Evolutionary conservation across 2,329 filamentous ascomycete genomes (phyloP), one percentile per base, ranked within the genome.

Genomic region (Hypoxylon sp.): DNA sequence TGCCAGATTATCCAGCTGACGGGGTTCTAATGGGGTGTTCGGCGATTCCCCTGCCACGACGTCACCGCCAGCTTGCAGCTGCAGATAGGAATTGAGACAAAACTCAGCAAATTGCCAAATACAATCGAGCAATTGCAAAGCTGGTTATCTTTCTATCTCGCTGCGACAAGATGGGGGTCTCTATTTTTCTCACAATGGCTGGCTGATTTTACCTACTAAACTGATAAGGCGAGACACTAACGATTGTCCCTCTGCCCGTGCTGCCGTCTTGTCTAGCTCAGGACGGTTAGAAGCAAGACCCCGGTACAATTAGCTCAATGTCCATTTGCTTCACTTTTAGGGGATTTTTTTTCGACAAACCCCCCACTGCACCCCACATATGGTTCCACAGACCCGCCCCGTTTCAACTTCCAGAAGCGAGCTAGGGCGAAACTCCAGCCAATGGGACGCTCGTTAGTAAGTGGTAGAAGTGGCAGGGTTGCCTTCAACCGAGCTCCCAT

Each of bases 341-440:
- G 47, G 23, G 30, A 42, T 32, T 34, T 42, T n/a, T n/a, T n/a
- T n/a, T n/a, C 27, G 12, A 19, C 32, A 19, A 36, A 23, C 13
- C 49, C 49, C 53, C 44, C 54, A 47, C 45, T 16, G 21, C 11
- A 35, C 31, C 32, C 49, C 49, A 46, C 44, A 26, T 50, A 8
- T 45, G 12, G 55, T 55, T 48, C 51, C 55, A 58, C 51, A 34
- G 8, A 17, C 26, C 51, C 38, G 43, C 38, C 46, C 34, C 30
- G 35, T 38, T 40, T 45, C 47, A 40, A 57, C 45, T 54, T 49
- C 51, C 51, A 58, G 51, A 58, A 58, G 43, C 47, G 51, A 57
- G 46, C 51, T 57, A 57, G 46, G 29, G 27, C 34, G 19, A 32
- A n/a, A 21, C 12, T 15, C 29, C 17, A 19, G 27, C 45, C 54